Evolutionary conservation across 2,329 filamentous ascomycete species (phyloP).

Genomic region (Colletotrichum navitas): DNA sequence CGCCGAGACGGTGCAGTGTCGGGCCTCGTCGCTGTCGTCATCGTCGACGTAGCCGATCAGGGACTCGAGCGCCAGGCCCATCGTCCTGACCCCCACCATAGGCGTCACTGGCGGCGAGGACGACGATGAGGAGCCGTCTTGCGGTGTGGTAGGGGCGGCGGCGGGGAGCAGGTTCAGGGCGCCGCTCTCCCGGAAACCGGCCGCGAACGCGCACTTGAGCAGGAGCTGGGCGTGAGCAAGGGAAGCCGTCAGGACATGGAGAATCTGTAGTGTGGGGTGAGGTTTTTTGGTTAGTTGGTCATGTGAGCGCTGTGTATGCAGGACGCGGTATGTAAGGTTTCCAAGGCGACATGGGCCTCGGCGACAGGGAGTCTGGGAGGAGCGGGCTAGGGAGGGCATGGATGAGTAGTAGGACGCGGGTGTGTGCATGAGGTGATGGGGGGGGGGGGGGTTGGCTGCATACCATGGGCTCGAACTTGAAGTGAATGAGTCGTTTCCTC

Average conservation of each 20-base stretch:
- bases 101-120: conserved; percentile 58
- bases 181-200: conserved; percentile 92
- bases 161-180: conserved; percentile 73
- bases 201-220: conserved; percentile 79
- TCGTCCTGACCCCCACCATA: conserved; percentile 87
- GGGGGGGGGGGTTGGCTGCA: conserved; percentile 48
- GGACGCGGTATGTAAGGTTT: background rate
- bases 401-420: background rate
- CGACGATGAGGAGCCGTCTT: conserved; percentile 49
- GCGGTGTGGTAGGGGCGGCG: conserved; percentile 44
- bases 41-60: conserved; percentile 73
- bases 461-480: conserved; percentile 97
- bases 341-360: background rate
- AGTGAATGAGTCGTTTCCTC: conserved; percentile 73
- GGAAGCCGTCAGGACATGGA: conserved; percentile 87
- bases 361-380: background rate
- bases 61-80: conserved; percentile 85
- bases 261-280: conserved; percentile 71
- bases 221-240: conserved; percentile 79
- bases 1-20: conserved; percentile 69
- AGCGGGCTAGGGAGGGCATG: background rate
- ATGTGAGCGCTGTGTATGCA: conserved; percentile 7
- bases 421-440: conserved; percentile 27
- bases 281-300: conserved; percentile 1
- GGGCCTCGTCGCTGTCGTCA: conserved; percentile 50